These are phyloP conservation scores for Camelina laxa DNA, from an alignment of 345 rosid genomes.

Conservation along the genomic window DNA sequence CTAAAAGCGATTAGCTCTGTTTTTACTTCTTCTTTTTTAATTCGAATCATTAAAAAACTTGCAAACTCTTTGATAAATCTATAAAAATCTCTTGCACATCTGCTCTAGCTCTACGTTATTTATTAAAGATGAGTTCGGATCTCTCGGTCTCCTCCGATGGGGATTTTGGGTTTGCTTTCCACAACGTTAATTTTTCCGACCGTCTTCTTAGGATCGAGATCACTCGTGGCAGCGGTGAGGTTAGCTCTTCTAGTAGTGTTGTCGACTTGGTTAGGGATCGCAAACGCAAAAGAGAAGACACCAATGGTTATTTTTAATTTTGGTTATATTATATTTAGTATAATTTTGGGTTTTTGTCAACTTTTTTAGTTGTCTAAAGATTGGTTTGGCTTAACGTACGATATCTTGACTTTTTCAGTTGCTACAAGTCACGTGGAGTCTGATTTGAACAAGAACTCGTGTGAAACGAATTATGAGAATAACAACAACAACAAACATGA, in stretches of 20 bases:
- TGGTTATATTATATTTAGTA: neutral
- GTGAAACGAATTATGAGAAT: conserved; percentile 60
- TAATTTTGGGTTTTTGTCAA: neutral
- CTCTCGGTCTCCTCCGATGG: conserved; percentile 3
- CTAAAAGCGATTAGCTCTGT: neutral
- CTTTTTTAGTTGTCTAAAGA: neutral
- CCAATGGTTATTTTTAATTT: conserved; percentile 28
- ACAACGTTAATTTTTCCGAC: conserved; percentile 80
- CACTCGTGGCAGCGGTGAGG: conserved; percentile 49
- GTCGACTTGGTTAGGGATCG: conserved; percentile 73
- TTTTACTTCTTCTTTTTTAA: too few species aligned
- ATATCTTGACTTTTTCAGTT: conserved; percentile 26
- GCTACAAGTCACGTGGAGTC: conserved; percentile 55
- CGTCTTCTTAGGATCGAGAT: conserved; percentile 76
- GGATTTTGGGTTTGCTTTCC: conserved; percentile 76
- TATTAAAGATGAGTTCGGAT: neutral
- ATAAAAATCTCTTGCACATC: neutral
- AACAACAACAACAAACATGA: conserved; percentile 61
- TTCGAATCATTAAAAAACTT: neutral
- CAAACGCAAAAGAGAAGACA: conserved; percentile 73
- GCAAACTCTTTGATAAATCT: neutral
- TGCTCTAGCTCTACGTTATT: neutral
- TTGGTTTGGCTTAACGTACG: neutral
- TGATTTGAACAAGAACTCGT: conserved; percentile 54
- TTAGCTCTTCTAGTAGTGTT: conserved; percentile 48